Conservation (phyloP, 2,329 filamentous ascomycete species). For the Mycosphaerella sp. region DNA sequence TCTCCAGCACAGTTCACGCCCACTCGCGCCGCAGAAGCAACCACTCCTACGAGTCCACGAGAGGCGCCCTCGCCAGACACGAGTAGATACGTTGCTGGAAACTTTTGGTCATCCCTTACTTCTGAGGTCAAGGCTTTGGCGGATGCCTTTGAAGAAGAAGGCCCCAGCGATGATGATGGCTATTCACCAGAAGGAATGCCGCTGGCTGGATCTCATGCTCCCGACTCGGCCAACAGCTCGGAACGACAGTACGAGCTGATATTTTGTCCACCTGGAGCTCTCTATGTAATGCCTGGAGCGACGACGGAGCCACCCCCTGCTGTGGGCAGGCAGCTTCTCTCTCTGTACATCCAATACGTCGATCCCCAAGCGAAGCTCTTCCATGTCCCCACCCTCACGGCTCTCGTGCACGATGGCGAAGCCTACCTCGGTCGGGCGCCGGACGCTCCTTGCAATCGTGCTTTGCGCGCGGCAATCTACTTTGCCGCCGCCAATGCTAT, state of each 20-base stretch:
- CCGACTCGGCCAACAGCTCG: conserved; percentile 7
- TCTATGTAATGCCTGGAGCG: conserved; percentile 33
- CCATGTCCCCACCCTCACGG: conserved; percentile 26
- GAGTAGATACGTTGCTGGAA: conserved; percentile 29
- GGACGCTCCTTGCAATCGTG: conserved; percentile 23
- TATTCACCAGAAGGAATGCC: conserved; percentile 19
- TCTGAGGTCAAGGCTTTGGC: conserved; percentile 31
- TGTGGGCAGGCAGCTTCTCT: conserved; percentile 19
- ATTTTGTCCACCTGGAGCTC: conserved; percentile 28
- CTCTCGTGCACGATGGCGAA: conserved; percentile 22
- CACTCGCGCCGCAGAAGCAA: background rate
- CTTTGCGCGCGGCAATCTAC: conserved; percentile 29
- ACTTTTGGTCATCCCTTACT: conserved; percentile 32
- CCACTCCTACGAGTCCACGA: conserved; percentile 9
- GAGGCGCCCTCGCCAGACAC: conserved; percentile 16
- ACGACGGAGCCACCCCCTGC: conserved; percentile 23
- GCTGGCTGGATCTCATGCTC: conserved; percentile 7
- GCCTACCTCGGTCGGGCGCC: conserved; percentile 26
- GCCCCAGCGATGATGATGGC: conserved; percentile 17
- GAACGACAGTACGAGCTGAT: conserved; percentile 27
- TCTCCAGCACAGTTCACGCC: background rate
- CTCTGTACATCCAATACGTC: conserved; percentile 27
- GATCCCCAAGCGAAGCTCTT: conserved; percentile 30
- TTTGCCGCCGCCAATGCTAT: conserved; percentile 32
- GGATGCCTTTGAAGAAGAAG: conserved; percentile 31